phyloP scores from a whole-genome alignment of 2,329 filamentous ascomycete species.

The Alternaria sp. region DNA sequence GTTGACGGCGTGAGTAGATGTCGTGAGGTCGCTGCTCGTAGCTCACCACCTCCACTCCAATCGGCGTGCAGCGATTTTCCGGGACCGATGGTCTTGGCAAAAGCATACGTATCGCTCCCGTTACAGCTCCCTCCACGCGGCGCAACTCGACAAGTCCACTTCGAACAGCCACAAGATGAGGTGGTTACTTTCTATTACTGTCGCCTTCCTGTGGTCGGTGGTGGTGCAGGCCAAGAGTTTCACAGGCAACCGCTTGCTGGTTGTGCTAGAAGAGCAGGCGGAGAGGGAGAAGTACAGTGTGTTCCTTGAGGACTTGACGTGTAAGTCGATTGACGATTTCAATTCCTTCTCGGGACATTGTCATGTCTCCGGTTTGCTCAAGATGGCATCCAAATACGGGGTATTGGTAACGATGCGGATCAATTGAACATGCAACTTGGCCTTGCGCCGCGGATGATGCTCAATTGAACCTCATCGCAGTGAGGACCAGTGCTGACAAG shows the following conservation, averaged over 20 bases:
- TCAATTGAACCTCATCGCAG: slow-evolving; percentile 3
- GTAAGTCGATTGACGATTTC: slow-evolving; percentile 56
- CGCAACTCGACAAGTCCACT: slow-evolving; percentile 27
- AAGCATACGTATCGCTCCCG: slow-evolving; percentile 49
- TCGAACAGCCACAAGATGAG: slow-evolving; percentile 68
- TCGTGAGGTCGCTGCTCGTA: slow-evolving; percentile 18
- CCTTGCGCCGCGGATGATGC: not conserved
- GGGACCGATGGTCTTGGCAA: slow-evolving; percentile 43
- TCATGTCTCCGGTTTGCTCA: not conserved
- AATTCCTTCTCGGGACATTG: not conserved
- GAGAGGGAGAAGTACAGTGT: slow-evolving; percentile 85
- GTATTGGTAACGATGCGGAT: slow-evolving; percentile 1
- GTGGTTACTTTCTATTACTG: slow-evolving; percentile 71
- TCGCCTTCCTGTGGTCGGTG: slow-evolving; percentile 71
- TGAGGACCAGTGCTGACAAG: slow-evolving; percentile 16
- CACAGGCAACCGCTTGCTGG: slow-evolving; percentile 80
- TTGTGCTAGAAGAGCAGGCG: slow-evolving; percentile 81
- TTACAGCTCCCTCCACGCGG: slow-evolving; percentile 19
- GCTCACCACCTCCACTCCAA: slow-evolving; percentile 20
- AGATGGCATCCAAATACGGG: not conserved
- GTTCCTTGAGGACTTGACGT: slow-evolving; percentile 76
- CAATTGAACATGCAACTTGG: slow-evolving; percentile 23
- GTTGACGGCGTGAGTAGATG: slow-evolving; percentile 4
- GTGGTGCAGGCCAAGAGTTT: slow-evolving; percentile 79
- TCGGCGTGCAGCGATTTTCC: slow-evolving; percentile 37